Conservation (phyloP, 768 basidiomycete genomes). For the Pulveroboletus ravenelii region DNA sequence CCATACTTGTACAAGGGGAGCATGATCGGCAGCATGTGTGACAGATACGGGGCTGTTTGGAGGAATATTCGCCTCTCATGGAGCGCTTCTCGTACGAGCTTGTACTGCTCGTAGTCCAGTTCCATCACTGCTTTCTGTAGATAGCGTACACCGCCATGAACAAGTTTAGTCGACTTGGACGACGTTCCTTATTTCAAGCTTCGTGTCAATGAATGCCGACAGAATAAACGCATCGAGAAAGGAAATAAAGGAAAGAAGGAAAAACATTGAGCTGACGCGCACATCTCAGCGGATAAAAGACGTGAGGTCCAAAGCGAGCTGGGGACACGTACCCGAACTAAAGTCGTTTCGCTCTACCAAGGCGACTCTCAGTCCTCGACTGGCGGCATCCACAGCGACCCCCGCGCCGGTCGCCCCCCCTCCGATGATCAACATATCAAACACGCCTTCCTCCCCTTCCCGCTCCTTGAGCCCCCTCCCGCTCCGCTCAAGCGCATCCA, state of each 20-base stretch:
- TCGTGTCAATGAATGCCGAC: neutral
- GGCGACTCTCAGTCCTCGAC: conserved; percentile 86
- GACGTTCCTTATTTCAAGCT: conserved; percentile 43
- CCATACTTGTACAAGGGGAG: conserved; percentile 86
- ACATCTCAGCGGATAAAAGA: too few species aligned
- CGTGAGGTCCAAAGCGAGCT: too few species aligned
- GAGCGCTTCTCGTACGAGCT: conserved; percentile 92
- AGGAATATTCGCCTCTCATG: conserved; percentile 92
- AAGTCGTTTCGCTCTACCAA: conserved; percentile 94
- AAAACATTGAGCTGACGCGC: neutral
- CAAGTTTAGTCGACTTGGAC: conserved; percentile 96
- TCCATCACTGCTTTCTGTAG: conserved; percentile 95
- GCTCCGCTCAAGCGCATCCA: conserved; percentile 42
- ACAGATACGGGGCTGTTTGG: conserved; percentile 92
- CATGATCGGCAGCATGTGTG: conserved; percentile 93
- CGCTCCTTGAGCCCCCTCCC: neutral
- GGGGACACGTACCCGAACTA: conserved; percentile 55
- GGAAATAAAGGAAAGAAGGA: too few species aligned
- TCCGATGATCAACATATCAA: conserved; percentile 82
- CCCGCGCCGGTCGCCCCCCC: conserved; percentile 97
- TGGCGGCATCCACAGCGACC: conserved; percentile 93
- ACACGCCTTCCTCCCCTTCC: conserved; percentile 45
- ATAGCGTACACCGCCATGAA: conserved; percentile 97
- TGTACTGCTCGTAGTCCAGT: conserved; percentile 94
- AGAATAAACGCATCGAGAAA: neutral